Base-by-base conservation (phyloP, 306 rosid genomes). In the Parietaria judaica region DNA sequence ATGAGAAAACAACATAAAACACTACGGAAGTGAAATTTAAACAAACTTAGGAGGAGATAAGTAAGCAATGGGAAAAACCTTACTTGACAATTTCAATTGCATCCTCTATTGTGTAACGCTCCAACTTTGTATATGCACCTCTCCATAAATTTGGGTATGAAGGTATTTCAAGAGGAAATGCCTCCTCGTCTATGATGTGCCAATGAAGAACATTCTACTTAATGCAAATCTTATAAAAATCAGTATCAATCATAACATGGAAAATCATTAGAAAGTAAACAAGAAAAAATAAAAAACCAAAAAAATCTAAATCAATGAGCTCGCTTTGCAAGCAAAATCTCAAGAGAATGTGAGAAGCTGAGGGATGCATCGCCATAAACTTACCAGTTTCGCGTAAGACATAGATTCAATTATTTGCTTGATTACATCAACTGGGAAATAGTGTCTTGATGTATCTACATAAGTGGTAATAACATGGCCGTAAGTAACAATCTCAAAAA, bases 381-480 rank as follows among this genome's bases (percentile, higher is more conserved):
- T 80, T 84, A 92, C 99, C 72, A 92, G 78, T 84, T 92, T 92
- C 66, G 99, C 90, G 74, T 86, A 92, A 47, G 99, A 80, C 95
- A 92, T 88, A 0, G 99, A 86, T 64, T 92, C 94, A 72, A 92
- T 84, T 67, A 88, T 72, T 74, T 86, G 86, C 84, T 86, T 88
- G 61, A 92, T 92, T 36, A 84, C 88, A 45, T 56, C 76, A 56
- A 86, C 36, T 2, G 99, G 99, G 58, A 80, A 80, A 78, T 79
- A 92, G 83, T 92, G 99, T 79, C 99, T 86, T 3, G 99, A 88
- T 7, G 99, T 86, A 78, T 92, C 99, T 92, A 89, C 80, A 82
- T 51, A 37, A 72, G 58, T 66, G 11, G 45, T 54, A 48, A 77
- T 15, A 39, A 61, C n/a, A 68, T 17, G 10, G 56, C 64, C 31